Conservation (phyloP, 768 basidiomycete species). For the Pisolithus sp. region DNA sequence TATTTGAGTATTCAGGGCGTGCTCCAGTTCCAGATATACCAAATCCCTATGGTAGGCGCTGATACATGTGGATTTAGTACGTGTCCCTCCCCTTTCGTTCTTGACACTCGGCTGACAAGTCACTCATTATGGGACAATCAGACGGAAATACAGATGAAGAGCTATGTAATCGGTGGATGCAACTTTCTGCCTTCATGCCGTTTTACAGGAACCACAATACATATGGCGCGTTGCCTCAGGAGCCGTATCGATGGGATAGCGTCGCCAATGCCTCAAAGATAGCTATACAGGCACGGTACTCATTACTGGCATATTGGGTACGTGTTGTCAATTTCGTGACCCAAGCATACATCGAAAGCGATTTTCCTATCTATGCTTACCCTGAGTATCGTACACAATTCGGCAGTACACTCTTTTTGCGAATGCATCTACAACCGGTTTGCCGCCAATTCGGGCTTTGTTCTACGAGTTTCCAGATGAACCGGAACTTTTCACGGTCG, state of each 20-base stretch:
- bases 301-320: conserved; percentile 76
- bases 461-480: conserved; percentile 77
- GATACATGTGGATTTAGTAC: conserved; percentile 44
- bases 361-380: background rate
- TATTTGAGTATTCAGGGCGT: conserved; percentile 65
- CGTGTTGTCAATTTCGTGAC: background rate
- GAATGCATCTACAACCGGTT: conserved; percentile 55
- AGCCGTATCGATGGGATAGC: conserved; percentile 77
- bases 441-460: conserved; percentile 67
- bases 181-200: conserved; percentile 73
- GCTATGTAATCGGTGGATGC: conserved; percentile 82
- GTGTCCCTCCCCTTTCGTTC: background rate
- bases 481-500: conserved; percentile 53
- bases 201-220: conserved; percentile 80
- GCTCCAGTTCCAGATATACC: conserved; percentile 79
- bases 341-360: background rate
- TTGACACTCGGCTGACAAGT: background rate
- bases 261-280: conserved; percentile 68
- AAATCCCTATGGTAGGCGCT: conserved; percentile 78
- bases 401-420: conserved; percentile 77
- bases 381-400: no score
- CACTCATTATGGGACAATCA: conserved; percentile 1
- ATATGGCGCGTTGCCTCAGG: conserved; percentile 62
- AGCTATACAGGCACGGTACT: conserved; percentile 66
- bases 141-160: conserved; percentile 69